Conservation (phyloP, 208 protist genomes). For the Wallacemonas sp. region DNA sequence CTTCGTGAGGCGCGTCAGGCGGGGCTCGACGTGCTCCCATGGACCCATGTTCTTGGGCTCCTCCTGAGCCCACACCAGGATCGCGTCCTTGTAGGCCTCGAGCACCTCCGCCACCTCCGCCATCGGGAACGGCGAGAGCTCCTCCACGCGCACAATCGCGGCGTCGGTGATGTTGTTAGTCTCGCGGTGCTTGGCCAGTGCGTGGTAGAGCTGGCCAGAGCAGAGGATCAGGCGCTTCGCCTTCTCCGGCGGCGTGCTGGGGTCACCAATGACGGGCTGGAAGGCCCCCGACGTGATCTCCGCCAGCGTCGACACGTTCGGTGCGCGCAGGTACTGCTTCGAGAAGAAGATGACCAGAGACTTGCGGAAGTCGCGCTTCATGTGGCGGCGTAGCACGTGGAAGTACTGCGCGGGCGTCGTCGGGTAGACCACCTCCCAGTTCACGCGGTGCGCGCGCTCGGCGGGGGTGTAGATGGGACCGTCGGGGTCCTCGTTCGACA, state of each 20-base stretch:
- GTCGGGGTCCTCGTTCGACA: slow-evolving; percentile 93
- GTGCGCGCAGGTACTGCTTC: slow-evolving; percentile 90
- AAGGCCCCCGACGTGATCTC: slow-evolving; percentile 70
- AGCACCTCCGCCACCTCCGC: slow-evolving; percentile 88
- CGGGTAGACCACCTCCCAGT: slow-evolving; percentile 92
- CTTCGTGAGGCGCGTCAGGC: slow-evolving; percentile 75
- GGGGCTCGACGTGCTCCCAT: slow-evolving; percentile 87
- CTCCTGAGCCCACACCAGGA: slow-evolving; percentile 97
- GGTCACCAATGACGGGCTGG: slow-evolving; percentile 79
- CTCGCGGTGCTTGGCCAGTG: slow-evolving; percentile 77
- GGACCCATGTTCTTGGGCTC: slow-evolving; percentile 98
- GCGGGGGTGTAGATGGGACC: slow-evolving; percentile 69
- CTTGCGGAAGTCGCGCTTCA: slow-evolving; percentile 98
- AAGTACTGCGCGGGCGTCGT: slow-evolving; percentile 99
- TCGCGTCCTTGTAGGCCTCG: slow-evolving; percentile 86
- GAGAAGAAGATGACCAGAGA: slow-evolving; percentile 96
- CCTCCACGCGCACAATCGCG: slow-evolving; percentile 94
- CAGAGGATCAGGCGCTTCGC: slow-evolving; percentile 95
- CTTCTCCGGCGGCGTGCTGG: slow-evolving; percentile 51
- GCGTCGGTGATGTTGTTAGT: slow-evolving; percentile 65
- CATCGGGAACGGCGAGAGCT: slow-evolving; percentile 98
- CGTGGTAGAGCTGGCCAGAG: slow-evolving; percentile 98
- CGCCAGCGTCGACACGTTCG: slow-evolving; percentile 76
- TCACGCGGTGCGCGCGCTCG: slow-evolving; percentile 80
- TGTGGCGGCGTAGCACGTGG: slow-evolving; percentile 97